Evolutionary conservation across 129 eudicot genomes (phyloP).

Genomic region (Solidago caesia): DNA sequence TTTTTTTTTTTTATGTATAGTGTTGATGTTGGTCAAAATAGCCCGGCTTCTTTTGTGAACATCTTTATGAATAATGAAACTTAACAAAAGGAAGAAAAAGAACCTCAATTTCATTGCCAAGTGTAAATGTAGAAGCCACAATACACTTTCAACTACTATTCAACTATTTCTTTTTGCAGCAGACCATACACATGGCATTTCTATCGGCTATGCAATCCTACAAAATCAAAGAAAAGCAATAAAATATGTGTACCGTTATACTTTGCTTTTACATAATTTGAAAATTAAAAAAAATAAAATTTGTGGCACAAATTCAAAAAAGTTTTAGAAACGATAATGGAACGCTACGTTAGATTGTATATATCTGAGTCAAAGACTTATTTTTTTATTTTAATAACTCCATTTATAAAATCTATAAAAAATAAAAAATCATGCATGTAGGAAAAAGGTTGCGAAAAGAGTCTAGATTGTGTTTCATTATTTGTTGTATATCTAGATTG

Average conservation of each 20-base stretch:
- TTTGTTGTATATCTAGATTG: too few relatives aligned
- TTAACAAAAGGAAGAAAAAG: not conserved
- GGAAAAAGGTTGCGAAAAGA: too few relatives aligned
- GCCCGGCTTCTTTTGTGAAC: constrained; percentile 10
- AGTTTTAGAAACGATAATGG: too few relatives aligned
- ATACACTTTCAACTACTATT: constrained; percentile 8
- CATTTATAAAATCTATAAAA: too few relatives aligned
- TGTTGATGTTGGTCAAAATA: constrained; percentile 30
- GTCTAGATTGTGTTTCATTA: too few relatives aligned
- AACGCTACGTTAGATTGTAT: not conserved
- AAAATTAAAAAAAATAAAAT: too few relatives aligned
- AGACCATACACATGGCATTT: not conserved
- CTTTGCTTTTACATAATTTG: not conserved
- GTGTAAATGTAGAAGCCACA: constrained; percentile 31
- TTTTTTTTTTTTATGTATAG: not conserved
- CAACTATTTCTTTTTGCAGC: not conserved
- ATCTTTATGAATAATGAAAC: constrained; percentile 18
- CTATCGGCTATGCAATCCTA: not conserved
- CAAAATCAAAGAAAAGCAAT: not conserved
- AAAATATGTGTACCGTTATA: not conserved
- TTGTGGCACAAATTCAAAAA: not conserved
- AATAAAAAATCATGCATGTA: too few relatives aligned
- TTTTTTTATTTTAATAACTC: too few relatives aligned
- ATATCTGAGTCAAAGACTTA: not conserved
- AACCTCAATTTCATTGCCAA: constrained; percentile 9